These are phyloP conservation scores for Penstemon barbatus DNA, from an alignment of 257 asterid genomes.

Conservation along the genomic window DNA sequence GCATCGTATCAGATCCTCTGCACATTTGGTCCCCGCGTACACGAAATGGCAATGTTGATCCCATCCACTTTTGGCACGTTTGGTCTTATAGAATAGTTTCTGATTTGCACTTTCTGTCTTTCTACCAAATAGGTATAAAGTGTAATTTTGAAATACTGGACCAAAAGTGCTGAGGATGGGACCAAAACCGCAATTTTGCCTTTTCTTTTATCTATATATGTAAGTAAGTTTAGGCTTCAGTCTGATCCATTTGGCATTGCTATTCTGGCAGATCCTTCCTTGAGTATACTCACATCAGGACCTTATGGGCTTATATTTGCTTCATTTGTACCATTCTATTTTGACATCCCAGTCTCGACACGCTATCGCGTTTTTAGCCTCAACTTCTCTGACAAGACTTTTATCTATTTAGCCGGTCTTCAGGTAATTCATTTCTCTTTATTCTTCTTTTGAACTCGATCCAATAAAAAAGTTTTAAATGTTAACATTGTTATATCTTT, in stretches of 20 bases:
- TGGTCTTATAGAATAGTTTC: no score
- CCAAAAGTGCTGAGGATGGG: no score
- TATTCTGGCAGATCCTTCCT: slow-evolving; percentile 72
- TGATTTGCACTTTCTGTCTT: no score
- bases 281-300: slow-evolving; percentile 78
- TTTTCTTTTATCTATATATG: not conserved
- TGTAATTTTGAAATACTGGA: no score
- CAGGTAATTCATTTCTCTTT: slow-evolving; percentile 55
- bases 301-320: slow-evolving; percentile 89
- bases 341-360: slow-evolving; percentile 92
- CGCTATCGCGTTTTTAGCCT: slow-evolving; percentile 70
- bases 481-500: slow-evolving; percentile 24
- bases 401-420: slow-evolving; percentile 95
- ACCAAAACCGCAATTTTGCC: not conserved
- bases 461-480: not conserved
- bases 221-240: slow-evolving; percentile 11
- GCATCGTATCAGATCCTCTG: no score
- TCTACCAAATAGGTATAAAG: no score
- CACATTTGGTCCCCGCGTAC: no score
- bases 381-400: slow-evolving; percentile 94
- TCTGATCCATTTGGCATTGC: slow-evolving; percentile 32
- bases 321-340: slow-evolving; percentile 89
- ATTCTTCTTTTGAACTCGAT: not conserved
- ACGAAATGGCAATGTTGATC: no score
- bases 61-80: no score